A percentile compares a stretch with the other conserved stretches of the same genome.
Conservation (phyloP, 2,329 filamentous ascomycete species). For the Neofusicoccum sp. region DNA sequence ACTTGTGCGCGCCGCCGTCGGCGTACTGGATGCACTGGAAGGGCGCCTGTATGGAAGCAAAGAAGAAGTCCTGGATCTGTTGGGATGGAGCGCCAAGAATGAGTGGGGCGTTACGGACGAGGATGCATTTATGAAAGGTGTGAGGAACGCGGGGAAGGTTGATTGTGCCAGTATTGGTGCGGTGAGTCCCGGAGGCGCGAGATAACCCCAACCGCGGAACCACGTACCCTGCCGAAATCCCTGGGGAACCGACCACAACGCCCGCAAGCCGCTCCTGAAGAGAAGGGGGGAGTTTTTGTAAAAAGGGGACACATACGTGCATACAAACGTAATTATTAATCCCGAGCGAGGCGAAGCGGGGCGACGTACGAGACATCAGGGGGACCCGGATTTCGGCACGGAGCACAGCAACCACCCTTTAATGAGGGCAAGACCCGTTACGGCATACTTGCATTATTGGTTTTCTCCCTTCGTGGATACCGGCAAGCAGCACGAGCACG, state of each 20-base stretch:
- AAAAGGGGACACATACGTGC: constrained; percentile 14
- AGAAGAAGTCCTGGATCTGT: constrained; percentile 47
- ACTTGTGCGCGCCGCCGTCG: constrained; percentile 71
- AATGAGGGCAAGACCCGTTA: constrained; percentile 13
- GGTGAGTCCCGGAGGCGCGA: constrained; percentile 12
- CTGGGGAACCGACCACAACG: neutral
- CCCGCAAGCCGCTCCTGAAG: neutral
- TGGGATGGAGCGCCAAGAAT: constrained; percentile 42
- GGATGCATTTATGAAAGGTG: constrained; percentile 43
- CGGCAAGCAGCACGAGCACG: constrained; percentile 7
- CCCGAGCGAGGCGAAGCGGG: constrained; percentile 6
- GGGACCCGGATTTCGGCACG: neutral
- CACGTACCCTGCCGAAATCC: neutral
- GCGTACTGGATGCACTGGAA: constrained; percentile 60
- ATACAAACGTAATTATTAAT: constrained; percentile 18
- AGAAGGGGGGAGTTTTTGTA: neutral
- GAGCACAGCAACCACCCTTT: constrained; percentile 4
- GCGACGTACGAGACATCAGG: constrained; percentile 13
- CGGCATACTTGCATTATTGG: constrained; percentile 3
- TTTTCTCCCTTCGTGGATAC: constrained; percentile 1
- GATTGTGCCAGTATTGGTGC: constrained; percentile 17
- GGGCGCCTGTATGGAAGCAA: constrained; percentile 50
- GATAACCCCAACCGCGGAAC: neutral
- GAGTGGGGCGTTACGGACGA: constrained; percentile 38
- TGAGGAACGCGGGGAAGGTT: constrained; percentile 41